Conservation (phyloP, 2,329 filamentous ascomycete genomes). For the Colletotrichum liriopes region DNA sequence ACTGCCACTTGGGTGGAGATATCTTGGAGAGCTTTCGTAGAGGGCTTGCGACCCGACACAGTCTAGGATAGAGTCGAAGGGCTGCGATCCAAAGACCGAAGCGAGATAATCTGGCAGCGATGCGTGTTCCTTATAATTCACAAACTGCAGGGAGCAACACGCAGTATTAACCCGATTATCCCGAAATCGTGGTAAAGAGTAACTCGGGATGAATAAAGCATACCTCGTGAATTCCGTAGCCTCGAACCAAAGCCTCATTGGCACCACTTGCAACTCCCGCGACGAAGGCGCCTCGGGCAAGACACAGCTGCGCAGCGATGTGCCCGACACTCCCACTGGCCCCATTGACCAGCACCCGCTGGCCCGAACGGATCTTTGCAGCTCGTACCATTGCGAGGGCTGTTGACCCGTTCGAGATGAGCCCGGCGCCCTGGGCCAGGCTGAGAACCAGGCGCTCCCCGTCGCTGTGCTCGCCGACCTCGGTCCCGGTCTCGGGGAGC, state of each 20-base stretch:
- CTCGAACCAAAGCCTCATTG: not conserved
- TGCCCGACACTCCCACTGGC: not conserved
- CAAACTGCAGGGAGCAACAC: too few relatives aligned
- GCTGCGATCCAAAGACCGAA: too few relatives aligned
- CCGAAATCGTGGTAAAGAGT: not conserved
- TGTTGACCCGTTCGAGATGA: slow-evolving; percentile 30
- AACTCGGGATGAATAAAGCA: not conserved
- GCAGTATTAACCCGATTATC: not conserved
- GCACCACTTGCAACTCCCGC: not conserved
- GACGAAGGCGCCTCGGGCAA: not conserved
- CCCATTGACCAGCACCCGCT: not conserved
- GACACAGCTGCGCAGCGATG: not conserved
- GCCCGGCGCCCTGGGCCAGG: slow-evolving; percentile 25
- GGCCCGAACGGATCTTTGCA: not conserved
- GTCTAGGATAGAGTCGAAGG: too few relatives aligned
- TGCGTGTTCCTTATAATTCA: not conserved
- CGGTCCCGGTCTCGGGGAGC: not conserved
- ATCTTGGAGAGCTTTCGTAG: too few relatives aligned
- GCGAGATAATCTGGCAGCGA: too few relatives aligned
- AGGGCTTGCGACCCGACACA: too few relatives aligned
- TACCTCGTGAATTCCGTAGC: not conserved
- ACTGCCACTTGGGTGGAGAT: too few relatives aligned
- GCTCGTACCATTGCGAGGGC: slow-evolving; percentile 17
- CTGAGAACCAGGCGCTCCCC: not conserved
- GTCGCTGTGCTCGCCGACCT: not conserved